phyloP scores from a whole-genome alignment of 2,329 filamentous ascomycete genomes.

The Phaeosphaeriaceae sp. region DNA sequence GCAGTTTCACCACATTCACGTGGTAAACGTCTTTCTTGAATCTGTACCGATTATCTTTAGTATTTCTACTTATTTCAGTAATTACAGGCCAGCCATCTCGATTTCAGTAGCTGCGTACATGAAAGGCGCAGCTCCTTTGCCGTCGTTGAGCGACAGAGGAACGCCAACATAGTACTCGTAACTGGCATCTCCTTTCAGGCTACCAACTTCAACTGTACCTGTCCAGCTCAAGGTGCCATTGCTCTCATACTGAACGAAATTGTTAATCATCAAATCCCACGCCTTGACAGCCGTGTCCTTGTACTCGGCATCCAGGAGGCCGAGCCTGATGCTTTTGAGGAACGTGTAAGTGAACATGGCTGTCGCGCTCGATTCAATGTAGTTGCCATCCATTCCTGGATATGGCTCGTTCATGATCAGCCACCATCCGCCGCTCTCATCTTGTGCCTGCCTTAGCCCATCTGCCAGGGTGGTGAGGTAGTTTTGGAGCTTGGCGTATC shows the following conservation, averaged over 20 bases:
- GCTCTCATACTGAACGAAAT: conserved; percentile 54
- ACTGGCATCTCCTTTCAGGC: conserved; percentile 56
- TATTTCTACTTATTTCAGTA: background rate
- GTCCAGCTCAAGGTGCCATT: conserved; percentile 60
- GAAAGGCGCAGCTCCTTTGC: conserved; percentile 52
- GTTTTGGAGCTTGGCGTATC: conserved; percentile 44
- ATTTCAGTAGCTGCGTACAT: conserved; percentile 47
- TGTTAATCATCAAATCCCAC: conserved; percentile 52
- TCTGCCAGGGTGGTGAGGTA: conserved; percentile 53
- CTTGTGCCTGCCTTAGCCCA: conserved; percentile 53
- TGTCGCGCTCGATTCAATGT: conserved; percentile 65
- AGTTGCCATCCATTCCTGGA: conserved; percentile 58
- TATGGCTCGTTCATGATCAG: conserved; percentile 61
- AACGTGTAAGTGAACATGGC: conserved; percentile 56
- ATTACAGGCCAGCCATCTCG: conserved; percentile 25
- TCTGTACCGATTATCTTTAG: background rate
- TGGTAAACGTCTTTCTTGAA: background rate
- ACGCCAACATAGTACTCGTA: conserved; percentile 56
- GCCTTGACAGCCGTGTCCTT: conserved; percentile 51
- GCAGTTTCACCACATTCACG: background rate
- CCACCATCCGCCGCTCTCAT: conserved; percentile 63
- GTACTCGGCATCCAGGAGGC: conserved; percentile 45
- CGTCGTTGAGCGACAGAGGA: conserved; percentile 44
- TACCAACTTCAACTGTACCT: conserved; percentile 61
- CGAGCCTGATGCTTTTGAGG: conserved; percentile 43